Base-by-base conservation (phyloP, 495 filamentous ascomycete species). In the Hamigera avellanea region DNA sequence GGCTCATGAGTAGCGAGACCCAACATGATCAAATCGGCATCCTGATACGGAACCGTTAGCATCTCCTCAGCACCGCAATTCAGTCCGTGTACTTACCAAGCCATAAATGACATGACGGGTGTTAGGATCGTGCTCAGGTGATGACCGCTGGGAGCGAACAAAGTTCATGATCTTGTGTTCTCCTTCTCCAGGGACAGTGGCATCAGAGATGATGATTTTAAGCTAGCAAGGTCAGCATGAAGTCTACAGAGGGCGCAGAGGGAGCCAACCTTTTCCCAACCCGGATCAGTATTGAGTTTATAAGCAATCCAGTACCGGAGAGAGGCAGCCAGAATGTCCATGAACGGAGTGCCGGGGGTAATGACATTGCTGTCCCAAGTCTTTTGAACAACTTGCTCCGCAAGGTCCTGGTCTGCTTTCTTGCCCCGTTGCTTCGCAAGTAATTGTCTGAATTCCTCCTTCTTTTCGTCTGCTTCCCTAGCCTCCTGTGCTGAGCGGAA, bases 81-180 rank as follows among this genome's bases (percentile, higher is more conserved):
- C 9, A 9, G 5, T 23, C 9, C 5, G 21, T 35, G 8, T 23
- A 48, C 63, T 38, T 50, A 70, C 64, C 49, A 95, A 69, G 32
- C 86, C 87, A 52, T 94, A 95, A 35, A 94, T 89, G 37, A 94
- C 91, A 64, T 96, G 93, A 32, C 80, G 80, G 10, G 93, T 95
- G 54, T 99, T 96, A 19, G 91, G 93, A 50, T 99, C 81, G 54
- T 99, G 88, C 36, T 88, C 78, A 1, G 88, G 83, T 19, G 82
- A 85, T 25, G 78, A 70, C 43, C 91, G 81, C 60, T 99, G 93
- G 16, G 89, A 94, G 46, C 91, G 78, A 43, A 99, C 73, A 50
- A 96, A 99, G 30, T 94, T 76, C 91, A 99, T 99, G 45, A 99
- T 95, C 65, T 99, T 99, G 59, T 99, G 91, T 56, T 99, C 91